Evolutionary conservation across 768 basidiomycete species (phyloP).

Genomic region (Podaxis rugospora): DNA sequence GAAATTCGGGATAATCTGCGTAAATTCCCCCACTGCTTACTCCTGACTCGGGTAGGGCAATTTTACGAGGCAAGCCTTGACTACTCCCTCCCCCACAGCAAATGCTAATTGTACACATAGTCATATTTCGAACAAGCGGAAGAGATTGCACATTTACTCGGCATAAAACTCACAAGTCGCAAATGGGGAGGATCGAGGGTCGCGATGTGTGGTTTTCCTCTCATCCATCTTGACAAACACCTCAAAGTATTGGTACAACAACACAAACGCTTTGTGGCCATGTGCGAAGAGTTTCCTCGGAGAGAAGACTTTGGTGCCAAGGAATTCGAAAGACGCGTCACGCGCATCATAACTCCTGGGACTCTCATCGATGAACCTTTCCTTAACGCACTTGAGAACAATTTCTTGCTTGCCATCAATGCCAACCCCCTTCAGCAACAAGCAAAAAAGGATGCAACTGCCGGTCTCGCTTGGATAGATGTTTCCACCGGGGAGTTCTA

Average conservation of each 20-base stretch:
- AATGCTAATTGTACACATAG: slow-evolving; percentile 33
- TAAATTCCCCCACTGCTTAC: slow-evolving; percentile 81
- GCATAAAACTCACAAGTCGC: slow-evolving; percentile 78
- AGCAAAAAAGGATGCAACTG: slow-evolving; percentile 11
- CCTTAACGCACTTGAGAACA: slow-evolving; percentile 81
- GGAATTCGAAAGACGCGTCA: slow-evolving; percentile 76
- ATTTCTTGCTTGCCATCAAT: slow-evolving; percentile 76
- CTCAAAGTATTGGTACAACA: slow-evolving; percentile 83
- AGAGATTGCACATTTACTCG: slow-evolving; percentile 70
- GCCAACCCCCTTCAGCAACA: slow-evolving; percentile 4
- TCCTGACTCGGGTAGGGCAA: slow-evolving; percentile 89
- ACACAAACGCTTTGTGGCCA: slow-evolving; percentile 80
- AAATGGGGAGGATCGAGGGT: slow-evolving; percentile 68
- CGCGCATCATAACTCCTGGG: slow-evolving; percentile 87
- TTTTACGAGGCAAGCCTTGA: slow-evolving; percentile 78
- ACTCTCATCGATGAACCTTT: slow-evolving; percentile 93
- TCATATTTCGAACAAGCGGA: slow-evolving; percentile 92
- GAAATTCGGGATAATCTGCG: slow-evolving; percentile 69
- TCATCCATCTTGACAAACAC: slow-evolving; percentile 79
- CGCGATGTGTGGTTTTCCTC: slow-evolving; percentile 89
- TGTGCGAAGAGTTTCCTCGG: slow-evolving; percentile 87
- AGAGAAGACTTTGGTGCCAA: slow-evolving; percentile 41
- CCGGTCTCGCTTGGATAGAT: slow-evolving; percentile 93
- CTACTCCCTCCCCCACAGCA: neutral
- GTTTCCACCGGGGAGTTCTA: slow-evolving; percentile 94